These are phyloP conservation scores for Arthrobotrys musiformis DNA, from an alignment of 2,329 filamentous ascomycete genomes.

Conservation along the genomic window DNA sequence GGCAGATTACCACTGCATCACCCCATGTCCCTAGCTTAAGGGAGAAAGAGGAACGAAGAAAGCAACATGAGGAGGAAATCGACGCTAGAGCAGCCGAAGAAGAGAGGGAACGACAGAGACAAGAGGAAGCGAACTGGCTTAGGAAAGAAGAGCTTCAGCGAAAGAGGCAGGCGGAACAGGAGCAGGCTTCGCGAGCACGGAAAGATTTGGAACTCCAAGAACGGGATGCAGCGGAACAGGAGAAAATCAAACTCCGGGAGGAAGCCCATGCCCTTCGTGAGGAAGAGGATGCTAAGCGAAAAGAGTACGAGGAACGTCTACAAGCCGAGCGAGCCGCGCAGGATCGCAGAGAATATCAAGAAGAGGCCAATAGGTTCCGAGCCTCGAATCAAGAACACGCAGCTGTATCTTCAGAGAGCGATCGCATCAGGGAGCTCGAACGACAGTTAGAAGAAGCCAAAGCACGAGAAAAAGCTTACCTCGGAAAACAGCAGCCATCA, in stretches of 20 bases:
- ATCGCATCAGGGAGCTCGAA: constrained; percentile 82
- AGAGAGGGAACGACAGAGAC: constrained; percentile 64
- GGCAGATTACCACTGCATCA: constrained; percentile 87
- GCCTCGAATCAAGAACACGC: constrained; percentile 31
- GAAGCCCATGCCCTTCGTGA: constrained; percentile 63
- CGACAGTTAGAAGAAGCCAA: constrained; percentile 75
- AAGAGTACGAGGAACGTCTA: constrained; percentile 34
- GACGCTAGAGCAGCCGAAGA: constrained; percentile 69
- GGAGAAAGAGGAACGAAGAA: constrained; percentile 80
- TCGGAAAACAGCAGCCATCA: constrained; percentile 30
- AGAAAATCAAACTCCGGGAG: constrained; percentile 67
- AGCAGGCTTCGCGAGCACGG: constrained; percentile 60
- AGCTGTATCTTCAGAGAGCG: constrained; percentile 53
- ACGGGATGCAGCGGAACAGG: constrained; percentile 67
- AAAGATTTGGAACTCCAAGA: constrained; percentile 65
- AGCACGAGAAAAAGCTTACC: constrained; percentile 69
- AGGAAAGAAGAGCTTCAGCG: constrained; percentile 62
- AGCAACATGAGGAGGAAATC: constrained; percentile 71
- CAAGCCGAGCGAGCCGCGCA: constrained; percentile 44
- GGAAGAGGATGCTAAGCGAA: constrained; percentile 43
- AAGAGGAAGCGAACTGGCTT: constrained; percentile 65
- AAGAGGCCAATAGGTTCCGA: neutral
- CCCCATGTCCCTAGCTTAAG: constrained; percentile 82
- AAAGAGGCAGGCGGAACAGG: constrained; percentile 70
- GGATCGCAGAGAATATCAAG: constrained; percentile 53